Conservation (phyloP, 1,139 yeast species). For the Schwanniomyces etchellsii region DNA sequence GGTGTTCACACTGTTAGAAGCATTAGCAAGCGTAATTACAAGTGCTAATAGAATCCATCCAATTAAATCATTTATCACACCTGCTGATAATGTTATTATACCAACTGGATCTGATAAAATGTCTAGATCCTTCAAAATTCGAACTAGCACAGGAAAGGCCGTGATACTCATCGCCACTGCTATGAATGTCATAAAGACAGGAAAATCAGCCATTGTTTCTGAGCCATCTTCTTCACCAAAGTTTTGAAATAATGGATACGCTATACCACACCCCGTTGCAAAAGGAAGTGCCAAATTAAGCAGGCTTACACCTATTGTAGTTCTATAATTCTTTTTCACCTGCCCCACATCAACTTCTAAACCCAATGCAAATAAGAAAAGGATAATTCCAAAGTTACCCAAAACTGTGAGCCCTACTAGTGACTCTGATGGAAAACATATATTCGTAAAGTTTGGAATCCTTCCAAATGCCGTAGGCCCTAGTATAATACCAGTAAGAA, state of each 20-base stretch:
- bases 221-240: conserved; percentile 30
- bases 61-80: conserved; percentile 71
- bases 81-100: conserved; percentile 74
- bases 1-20: conserved; percentile 62
- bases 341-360: conserved; percentile 68
- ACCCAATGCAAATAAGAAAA: conserved; percentile 71
- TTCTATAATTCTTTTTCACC: conserved; percentile 51
- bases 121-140: conserved; percentile 68
- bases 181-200: conserved; percentile 71
- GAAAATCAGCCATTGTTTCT: conserved; percentile 40
- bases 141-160: conserved; percentile 77
- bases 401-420: conserved; percentile 59
- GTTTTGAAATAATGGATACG: conserved; percentile 59
- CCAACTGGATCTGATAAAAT: conserved; percentile 71
- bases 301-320: conserved; percentile 63
- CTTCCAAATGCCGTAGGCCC: conserved; percentile 71
- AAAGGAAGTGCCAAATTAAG: conserved; percentile 72
- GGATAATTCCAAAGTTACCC: conserved; percentile 68
- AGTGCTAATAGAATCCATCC: conserved; percentile 80
- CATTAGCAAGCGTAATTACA: conserved; percentile 68
- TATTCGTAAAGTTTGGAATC: conserved; percentile 57
- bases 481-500: conserved; percentile 63
- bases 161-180: conserved; percentile 81
- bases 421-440: conserved; percentile 59
- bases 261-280: conserved; percentile 68